A percentile compares a stretch with the other conserved stretches of the same genome.
Conservation (phyloP, 208 protist genomes). For the Wallacemonas collosoma region DNA sequence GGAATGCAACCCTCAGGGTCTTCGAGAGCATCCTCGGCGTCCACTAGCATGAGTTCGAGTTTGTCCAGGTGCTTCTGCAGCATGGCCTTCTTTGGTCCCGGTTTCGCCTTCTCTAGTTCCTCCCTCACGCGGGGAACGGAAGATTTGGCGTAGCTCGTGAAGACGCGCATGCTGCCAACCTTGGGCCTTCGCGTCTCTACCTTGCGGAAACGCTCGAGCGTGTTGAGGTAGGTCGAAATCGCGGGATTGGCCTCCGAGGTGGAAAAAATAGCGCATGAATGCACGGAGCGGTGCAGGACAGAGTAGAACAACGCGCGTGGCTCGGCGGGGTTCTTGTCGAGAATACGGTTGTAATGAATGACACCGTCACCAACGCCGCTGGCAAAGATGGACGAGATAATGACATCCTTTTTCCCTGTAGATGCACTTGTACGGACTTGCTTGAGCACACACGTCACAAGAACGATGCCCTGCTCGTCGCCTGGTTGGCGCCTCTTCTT, state of each 20-base stretch:
- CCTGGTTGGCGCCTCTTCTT: conserved; percentile 16
- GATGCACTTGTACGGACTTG: conserved; percentile 41
- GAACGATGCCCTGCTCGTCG: conserved; percentile 68
- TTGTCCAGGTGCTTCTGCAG: conserved; percentile 48
- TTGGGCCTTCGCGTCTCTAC: conserved; percentile 66
- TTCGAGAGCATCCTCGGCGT: conserved; percentile 61
- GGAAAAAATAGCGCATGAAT: conserved; percentile 57
- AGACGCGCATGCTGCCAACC: conserved; percentile 52
- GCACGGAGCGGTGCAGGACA: conserved; percentile 61
- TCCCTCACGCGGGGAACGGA: conserved; percentile 52
- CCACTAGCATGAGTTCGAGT: conserved; percentile 57
- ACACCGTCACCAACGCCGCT: conserved; percentile 64
- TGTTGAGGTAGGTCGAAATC: conserved; percentile 41
- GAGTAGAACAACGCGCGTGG: conserved; percentile 78
- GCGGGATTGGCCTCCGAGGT: conserved; percentile 26
- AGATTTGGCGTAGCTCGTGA: conserved; percentile 46
- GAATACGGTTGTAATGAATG: conserved; percentile 78
- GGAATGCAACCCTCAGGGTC: conserved; percentile 57
- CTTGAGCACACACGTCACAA: conserved; percentile 69
- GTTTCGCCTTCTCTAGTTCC: conserved; percentile 41
- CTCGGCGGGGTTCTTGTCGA: conserved; percentile 86
- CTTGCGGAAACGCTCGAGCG: conserved; percentile 66
- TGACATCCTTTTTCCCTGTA: conserved; percentile 50
- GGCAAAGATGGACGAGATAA: conserved; percentile 76
- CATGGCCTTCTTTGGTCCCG: conserved; percentile 36